Percentiles rank a stretch among this genome's conserved stretches.
These are phyloP conservation scores for Vachellia collinsii DNA, from an alignment of 306 rosid species.

Conservation along the genomic window DNA sequence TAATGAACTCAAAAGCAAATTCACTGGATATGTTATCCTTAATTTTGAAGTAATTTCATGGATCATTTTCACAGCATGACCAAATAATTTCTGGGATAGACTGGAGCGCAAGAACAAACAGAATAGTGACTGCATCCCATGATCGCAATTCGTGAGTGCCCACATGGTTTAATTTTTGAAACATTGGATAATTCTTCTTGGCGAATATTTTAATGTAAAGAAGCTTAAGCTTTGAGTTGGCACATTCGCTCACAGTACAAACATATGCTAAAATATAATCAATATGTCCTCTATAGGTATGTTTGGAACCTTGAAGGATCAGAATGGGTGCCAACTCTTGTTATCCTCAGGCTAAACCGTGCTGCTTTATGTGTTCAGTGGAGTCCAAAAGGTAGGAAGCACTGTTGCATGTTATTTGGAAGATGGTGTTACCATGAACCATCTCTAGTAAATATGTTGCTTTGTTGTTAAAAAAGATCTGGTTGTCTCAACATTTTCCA, in stretches of 20 bases:
- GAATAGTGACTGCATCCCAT: constrained; percentile 92
- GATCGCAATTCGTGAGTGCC: constrained; percentile 97
- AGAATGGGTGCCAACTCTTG: constrained; percentile 99
- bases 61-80: constrained; percentile 70
- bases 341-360: constrained; percentile 93
- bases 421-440: constrained; percentile 30
- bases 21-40: constrained; percentile 34
- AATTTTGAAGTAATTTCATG: constrained; percentile 31
- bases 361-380: constrained; percentile 99
- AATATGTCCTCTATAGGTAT: constrained; percentile 55
- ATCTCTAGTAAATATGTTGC: constrained; percentile 21
- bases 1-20: background rate
- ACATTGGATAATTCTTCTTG: background rate
- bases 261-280: constrained; percentile 16
- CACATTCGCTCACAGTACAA: background rate
- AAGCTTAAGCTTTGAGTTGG: background rate
- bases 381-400: constrained; percentile 90
- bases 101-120: constrained; percentile 89
- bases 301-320: constrained; percentile 98
- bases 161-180: constrained; percentile 30
- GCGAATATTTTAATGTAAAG: background rate
- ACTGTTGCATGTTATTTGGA: constrained; percentile 26
- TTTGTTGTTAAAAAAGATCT: background rate
- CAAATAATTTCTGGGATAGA: constrained; percentile 91
- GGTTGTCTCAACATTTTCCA: background rate